Conservation (phyloP, 768 basidiomycete species). For the Russula olivacea region DNA sequence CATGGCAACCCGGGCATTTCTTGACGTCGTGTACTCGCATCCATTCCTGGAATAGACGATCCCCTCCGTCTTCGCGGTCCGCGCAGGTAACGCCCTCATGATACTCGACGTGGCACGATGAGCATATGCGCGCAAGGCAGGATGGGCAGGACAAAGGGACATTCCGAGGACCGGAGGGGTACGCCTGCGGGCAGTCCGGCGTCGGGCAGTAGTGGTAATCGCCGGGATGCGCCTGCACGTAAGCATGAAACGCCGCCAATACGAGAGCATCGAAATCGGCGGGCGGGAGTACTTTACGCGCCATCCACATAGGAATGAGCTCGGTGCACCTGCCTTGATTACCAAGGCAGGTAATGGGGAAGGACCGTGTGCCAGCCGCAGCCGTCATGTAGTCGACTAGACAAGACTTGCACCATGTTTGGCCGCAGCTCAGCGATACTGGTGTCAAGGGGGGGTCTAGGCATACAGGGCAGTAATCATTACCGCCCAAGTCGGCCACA, state of each 20-base stretch:
- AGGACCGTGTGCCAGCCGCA: constrained; percentile 49
- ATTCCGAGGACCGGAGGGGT: constrained; percentile 48
- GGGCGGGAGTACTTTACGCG: constrained; percentile 45
- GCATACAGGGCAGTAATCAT: constrained; percentile 60
- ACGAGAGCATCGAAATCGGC: constrained; percentile 51
- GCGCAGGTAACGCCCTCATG: constrained; percentile 68
- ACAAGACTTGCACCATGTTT: constrained; percentile 63
- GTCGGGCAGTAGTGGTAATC: constrained; percentile 75
- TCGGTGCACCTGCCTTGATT: constrained; percentile 52
- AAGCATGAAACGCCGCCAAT: constrained; percentile 52
- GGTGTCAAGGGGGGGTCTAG: constrained; percentile 51
- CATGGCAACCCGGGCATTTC: constrained; percentile 65
- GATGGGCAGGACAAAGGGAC: constrained; percentile 62
- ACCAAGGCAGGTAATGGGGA: constrained; percentile 72
- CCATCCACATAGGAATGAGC: constrained; percentile 48
- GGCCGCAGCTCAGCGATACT: constrained; percentile 54
- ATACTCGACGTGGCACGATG: constrained; percentile 49
- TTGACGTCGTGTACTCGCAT: constrained; percentile 58
- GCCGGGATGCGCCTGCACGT: constrained; percentile 52
- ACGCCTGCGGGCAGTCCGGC: constrained; percentile 71
- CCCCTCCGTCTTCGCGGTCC: constrained; percentile 46
- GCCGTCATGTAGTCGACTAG: constrained; percentile 52
- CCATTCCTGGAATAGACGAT: constrained; percentile 60
- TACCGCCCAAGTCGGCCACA: constrained; percentile 11
- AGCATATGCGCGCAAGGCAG: constrained; percentile 64